phyloP scores from a whole-genome alignment of 225 moss, liverwort and hornwort genomes.

The Anthoceros angustus region DNA sequence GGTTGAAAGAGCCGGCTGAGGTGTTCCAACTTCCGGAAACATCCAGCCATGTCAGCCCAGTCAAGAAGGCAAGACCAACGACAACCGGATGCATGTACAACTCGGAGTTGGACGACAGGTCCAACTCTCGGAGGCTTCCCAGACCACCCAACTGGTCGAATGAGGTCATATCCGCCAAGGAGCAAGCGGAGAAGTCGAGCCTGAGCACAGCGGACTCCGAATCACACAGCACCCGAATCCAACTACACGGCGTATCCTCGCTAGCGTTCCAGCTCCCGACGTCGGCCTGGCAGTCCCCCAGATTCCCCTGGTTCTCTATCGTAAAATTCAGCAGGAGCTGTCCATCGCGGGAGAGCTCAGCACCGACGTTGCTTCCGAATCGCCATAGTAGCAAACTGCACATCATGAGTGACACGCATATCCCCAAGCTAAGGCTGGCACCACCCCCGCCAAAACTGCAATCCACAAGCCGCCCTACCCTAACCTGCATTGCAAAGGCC shows the following conservation, averaged over 20 bases:
- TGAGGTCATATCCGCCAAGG: background rate
- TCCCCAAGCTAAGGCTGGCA: background rate
- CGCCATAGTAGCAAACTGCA: background rate
- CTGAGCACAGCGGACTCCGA: background rate
- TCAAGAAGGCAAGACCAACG: background rate
- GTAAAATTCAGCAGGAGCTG: background rate
- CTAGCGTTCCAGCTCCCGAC: too few species aligned
- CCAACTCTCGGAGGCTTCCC: background rate
- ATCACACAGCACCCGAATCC: background rate
- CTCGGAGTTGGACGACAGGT: background rate
- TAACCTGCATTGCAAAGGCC: background rate
- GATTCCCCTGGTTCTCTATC: background rate
- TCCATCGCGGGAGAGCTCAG: background rate
- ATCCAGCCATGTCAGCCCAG: background rate
- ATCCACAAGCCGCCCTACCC: conserved; percentile 6
- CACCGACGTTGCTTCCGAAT: background rate
- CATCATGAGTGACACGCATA: background rate
- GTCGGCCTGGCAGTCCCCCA: background rate
- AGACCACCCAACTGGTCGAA: background rate
- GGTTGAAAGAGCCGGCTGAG: background rate
- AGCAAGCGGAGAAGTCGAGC: background rate
- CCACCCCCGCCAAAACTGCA: background rate
- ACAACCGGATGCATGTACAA: background rate
- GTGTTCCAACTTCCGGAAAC: background rate
- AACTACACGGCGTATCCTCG: background rate